Base-by-base conservation (phyloP, 176 grass and related monocot genomes). In the Canna indica region DNA sequence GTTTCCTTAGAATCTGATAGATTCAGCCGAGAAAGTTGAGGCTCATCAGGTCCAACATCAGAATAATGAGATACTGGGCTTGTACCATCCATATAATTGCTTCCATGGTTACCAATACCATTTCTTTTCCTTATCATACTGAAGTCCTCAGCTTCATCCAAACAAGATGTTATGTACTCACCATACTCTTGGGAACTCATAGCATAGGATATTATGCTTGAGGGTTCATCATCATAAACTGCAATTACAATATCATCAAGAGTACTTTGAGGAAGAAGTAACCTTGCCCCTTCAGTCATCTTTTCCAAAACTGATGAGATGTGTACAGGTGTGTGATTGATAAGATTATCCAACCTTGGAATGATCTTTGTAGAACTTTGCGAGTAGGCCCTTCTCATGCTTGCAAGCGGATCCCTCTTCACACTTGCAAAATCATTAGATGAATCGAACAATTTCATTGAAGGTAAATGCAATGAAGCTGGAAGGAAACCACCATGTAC, bases 221-320 rank as follows among this genome's bases (percentile, higher is more conserved):
- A 89, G 32, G 86, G 88, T 72, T 96, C 93, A 12, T 89, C 83
- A 81, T 96, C 88, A 87, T 96, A 96, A 30, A 96, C 79, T 71
- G 88, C 72, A 82, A 96, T 72, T 67, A 78, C 75, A 76, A 77
- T 64, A 85, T 82, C 73, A 76, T 75, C 77, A 46, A 69, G 81
- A 65, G 75, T 47, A 67, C 75, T 77, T 78, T 84, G 89, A 35
- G 85, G 92, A 26, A 91, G 78, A 60, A 96, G 75, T 61, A 96
- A 35, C 31, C 92, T 81, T 41, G 83, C 92, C 30, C 86, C 85
- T 78, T 86, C 86, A 67, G 78, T 83, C 47, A 82, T 58, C 73
- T 87, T 86, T 70, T 70, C 64, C 59, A 74, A 73, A 79, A 77
- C 58, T n/a, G 76, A 88, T 63, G 61, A 80, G 29, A 96, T 78